phyloP scores from a whole-genome alignment of 768 basidiomycete species.

The Phanerochaete sordida region DNA sequence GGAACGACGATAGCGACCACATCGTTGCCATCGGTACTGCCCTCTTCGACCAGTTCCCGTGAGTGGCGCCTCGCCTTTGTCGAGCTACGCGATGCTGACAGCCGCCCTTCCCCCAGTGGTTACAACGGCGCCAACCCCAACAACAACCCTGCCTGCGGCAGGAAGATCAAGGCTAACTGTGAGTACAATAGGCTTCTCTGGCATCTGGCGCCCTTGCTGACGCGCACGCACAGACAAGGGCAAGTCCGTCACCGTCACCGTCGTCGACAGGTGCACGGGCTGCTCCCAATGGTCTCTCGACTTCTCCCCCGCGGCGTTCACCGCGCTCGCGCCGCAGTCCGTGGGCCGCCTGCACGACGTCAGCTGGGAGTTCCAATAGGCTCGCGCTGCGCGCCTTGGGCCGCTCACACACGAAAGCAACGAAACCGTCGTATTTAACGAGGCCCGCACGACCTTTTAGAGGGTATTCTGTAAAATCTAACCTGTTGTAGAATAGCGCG shows the following conservation, averaged over 20 bases:
- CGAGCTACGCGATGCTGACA: background rate
- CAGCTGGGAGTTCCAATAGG: constrained; percentile 45
- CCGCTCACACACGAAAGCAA: background rate
- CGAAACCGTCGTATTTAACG: background rate
- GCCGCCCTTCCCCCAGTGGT: constrained; percentile 30
- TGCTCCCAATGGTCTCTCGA: constrained; percentile 56
- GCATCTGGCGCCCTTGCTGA: background rate
- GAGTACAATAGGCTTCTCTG: constrained; percentile 19
- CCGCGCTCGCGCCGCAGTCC: constrained; percentile 35
- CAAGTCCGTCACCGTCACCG: constrained; percentile 41
- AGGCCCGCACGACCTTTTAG: background rate
- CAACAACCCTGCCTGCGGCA: constrained; percentile 66
- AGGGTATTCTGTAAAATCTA: background rate
- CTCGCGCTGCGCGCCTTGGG: background rate
- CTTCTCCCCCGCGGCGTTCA: constrained; percentile 59
- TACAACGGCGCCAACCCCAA: constrained; percentile 64
- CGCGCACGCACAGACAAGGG: constrained; percentile 42
- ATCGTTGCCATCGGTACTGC: constrained; percentile 61
- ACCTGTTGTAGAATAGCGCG: background rate
- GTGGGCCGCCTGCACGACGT: constrained; percentile 51
- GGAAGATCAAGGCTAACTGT: constrained; percentile 45
- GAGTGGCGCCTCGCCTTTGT: constrained; percentile 21
- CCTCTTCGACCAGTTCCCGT: constrained; percentile 59
- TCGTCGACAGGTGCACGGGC: constrained; percentile 62
- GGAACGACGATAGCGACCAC: constrained; percentile 41